Evolutionary conservation across 1,139 yeast species (phyloP), one percentile per base, ranked within the genome.

Genomic region (Candida tetrigidarum): DNA sequence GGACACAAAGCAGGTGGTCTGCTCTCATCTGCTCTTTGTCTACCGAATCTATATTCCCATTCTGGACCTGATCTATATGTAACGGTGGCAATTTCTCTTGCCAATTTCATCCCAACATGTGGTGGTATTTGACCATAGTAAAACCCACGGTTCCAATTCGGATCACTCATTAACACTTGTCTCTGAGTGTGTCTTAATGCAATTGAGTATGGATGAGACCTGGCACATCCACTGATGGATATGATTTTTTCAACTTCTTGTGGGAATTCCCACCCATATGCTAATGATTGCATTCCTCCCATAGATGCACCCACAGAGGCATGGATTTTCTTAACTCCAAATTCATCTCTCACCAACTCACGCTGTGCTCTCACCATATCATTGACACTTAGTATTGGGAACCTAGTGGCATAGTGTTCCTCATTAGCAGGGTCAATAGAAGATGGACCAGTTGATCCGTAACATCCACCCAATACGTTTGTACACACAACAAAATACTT

Each of bases 221-320:
- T 75, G 2, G 97, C 96, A 69, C 97, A 91, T 3, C 96, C 97
- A 39, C 95, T 84, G 26, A 91, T 87, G 9, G 90, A 80, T 1
- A 90, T 80, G 4, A 91, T 76, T 45, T 85, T 82, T 6, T 76
- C 78, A 4, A 91, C 97, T 49, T 76, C 79, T 35, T 84, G 83
- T 1, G 96, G 90, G 59, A 86, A 91, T 59, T 87, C 96, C 63
- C 83, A 80, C 0, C 90, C 96, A 62, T 83, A 89, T 0, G 97
- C 96, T 47, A 91, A 74, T 9, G 93, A 84, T 67, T 91, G 97
- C 97, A 91, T 90, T 15, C 97, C 98, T 23, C 98, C 98, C 96
- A 91, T 89, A 0, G 96, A 89, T 1, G 96, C 86, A 5, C 98
- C 98, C 3, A 92, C 82, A 1, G 91, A 80, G 1, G 96, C 96